These are phyloP conservation scores for Cyberlindnera saturnus DNA, from an alignment of 805 yeast genomes.

Conservation along the genomic window DNA sequence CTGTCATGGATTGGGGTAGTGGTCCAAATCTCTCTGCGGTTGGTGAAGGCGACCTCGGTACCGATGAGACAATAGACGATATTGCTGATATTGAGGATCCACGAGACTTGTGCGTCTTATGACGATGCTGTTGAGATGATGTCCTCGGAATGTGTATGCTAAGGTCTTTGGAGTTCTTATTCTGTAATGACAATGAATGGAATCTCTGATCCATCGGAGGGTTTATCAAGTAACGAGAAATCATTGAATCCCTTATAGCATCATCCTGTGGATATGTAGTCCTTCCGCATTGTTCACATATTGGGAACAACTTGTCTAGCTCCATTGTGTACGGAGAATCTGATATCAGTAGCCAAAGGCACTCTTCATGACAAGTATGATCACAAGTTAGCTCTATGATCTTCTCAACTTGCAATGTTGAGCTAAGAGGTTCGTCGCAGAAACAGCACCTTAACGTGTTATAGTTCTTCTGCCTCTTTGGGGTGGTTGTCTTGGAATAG, in stretches of 20 bases:
- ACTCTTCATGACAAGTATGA: constrained; percentile 40
- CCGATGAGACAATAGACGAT: constrained; percentile 24
- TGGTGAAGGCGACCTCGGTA: constrained; percentile 22
- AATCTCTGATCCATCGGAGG: constrained; percentile 4
- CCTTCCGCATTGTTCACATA: constrained; percentile 17
- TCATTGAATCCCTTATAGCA: constrained; percentile 11
- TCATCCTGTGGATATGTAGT: constrained; percentile 20
- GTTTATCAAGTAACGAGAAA: constrained; percentile 15
- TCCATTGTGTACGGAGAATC: constrained; percentile 4
- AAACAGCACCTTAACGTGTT: constrained; percentile 30
- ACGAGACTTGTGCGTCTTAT: constrained; percentile 17
- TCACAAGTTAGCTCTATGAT: constrained; percentile 37
- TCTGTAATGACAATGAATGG: constrained; percentile 14
- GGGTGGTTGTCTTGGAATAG: constrained; percentile 10
- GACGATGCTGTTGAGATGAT: neutral
- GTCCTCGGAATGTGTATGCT: constrained; percentile 17
- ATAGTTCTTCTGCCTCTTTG: constrained; percentile 15
- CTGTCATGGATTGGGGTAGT: neutral
- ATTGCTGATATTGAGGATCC: constrained; percentile 25
- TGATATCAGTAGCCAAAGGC: constrained; percentile 27
- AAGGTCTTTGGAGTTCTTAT: constrained; percentile 22
- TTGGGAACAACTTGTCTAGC: constrained; percentile 18
- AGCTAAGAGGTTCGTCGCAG: constrained; percentile 36
- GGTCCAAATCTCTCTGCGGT: constrained; percentile 2
- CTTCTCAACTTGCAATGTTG: constrained; percentile 31